These are phyloP conservation scores for Selaginella moellendorffii DNA, from an alignment of 75 land plant species.

Conservation along the genomic window DNA sequence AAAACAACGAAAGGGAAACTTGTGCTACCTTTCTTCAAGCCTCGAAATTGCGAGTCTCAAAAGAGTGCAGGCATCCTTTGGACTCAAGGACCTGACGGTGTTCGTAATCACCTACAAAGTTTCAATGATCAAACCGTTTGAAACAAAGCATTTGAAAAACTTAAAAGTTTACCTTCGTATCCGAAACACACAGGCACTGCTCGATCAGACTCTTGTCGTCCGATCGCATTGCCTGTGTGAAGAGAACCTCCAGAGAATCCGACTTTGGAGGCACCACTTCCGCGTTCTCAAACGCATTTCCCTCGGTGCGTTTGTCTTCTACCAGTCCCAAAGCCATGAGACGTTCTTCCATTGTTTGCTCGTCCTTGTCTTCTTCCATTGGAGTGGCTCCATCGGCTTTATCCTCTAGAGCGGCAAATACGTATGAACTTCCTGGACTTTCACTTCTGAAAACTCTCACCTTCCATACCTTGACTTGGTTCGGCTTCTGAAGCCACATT, in stretches of 20 bases:
- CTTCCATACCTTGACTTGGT: neutral
- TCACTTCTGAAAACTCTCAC: neutral
- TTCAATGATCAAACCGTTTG: neutral
- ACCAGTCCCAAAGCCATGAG: conserved; percentile 32
- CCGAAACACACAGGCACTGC: conserved; percentile 43
- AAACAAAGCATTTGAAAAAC: neutral
- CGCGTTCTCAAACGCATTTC: conserved; percentile 6
- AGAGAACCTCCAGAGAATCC: conserved; percentile 57
- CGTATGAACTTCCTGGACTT: neutral
- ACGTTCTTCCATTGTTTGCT: conserved; percentile 67
- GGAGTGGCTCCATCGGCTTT: conserved; percentile 13
- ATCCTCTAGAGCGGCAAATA: conserved; percentile 1
- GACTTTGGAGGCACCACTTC: conserved; percentile 42
- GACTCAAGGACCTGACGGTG: conserved; percentile 17
- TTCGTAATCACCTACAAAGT: conserved; percentile 17
- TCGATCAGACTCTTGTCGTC: conserved; percentile 64
- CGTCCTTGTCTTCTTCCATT: conserved; percentile 27
- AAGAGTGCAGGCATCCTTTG: conserved; percentile 20
- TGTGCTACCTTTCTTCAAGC: conserved; percentile 15
- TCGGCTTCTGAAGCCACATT: conserved; percentile 6
- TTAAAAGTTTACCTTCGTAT: conserved; percentile 31
- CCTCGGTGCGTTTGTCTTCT: conserved; percentile 11
- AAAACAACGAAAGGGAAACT: neutral
- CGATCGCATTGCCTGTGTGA: conserved; percentile 65
- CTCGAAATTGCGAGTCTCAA: conserved; percentile 15